Conservation (phyloP, 1,284 basidiomycete genomes). For the Microbotryum scabiosae region DNA sequence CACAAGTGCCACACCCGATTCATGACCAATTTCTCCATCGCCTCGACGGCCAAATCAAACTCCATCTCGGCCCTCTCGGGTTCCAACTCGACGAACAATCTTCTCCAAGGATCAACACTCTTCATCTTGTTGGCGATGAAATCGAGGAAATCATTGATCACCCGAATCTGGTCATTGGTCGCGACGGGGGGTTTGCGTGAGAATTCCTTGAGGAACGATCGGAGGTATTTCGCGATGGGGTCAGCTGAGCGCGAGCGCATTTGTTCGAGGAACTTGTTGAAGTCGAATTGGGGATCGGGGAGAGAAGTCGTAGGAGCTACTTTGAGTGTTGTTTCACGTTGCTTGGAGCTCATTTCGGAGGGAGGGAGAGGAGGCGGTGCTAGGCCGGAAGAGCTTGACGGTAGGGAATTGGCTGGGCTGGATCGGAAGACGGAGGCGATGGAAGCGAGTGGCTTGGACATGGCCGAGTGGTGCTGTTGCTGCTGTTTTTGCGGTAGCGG, state of each 20-base stretch:
- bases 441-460: constrained; percentile 20
- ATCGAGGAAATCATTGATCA: constrained; percentile 85
- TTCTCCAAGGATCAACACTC: constrained; percentile 51
- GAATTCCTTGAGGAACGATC: constrained; percentile 90
- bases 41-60: constrained; percentile 94
- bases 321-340: background rate
- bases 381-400: background rate
- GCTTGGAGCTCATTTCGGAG: background rate
- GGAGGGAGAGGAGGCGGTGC: constrained; percentile 1
- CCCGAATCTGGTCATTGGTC: constrained; percentile 80
- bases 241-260: constrained; percentile 76
- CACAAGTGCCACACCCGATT: constrained; percentile 71
- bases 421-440: constrained; percentile 26
- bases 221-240: constrained; percentile 78
- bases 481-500: too few species aligned
- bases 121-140: constrained; percentile 83
- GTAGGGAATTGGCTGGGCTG: constrained; percentile 3
- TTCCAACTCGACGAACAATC: constrained; percentile 6
- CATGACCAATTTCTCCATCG: constrained; percentile 99
- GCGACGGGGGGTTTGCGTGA: constrained; percentile 71
- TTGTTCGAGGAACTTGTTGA: constrained; percentile 81
- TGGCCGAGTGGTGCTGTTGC: background rate
- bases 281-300: constrained; percentile 53
- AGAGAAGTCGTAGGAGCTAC: background rate
- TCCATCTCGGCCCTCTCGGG: constrained; percentile 53